Evolutionary conservation across 2,329 filamentous ascomycete genomes (phyloP), one percentile per base, ranked within the genome.

Genomic region (Juglanconis oblonga): DNA sequence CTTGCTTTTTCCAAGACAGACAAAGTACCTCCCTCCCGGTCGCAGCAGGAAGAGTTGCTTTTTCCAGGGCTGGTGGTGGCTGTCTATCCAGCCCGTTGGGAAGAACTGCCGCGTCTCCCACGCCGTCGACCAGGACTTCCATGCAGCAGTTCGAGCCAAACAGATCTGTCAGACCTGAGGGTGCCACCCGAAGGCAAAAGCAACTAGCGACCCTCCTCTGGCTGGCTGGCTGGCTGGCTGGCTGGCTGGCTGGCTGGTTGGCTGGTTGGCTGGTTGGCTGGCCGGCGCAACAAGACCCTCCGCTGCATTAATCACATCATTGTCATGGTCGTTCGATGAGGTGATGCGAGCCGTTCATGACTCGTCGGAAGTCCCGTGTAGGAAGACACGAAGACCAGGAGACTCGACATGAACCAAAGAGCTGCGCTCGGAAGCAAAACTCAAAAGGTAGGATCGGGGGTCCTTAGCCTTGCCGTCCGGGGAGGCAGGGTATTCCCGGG

Each of bases 331-430:
- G 49, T 52, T 57, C 48, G 54, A 61, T 57, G 49, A 17, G 42
- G 40, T 50, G 57, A 55, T 55, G 57, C 40, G 42, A 49, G 40
- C 24, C 44, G n/a, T 11, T 40, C 58, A 61, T 61, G 58, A 61
- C 58, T 61, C 58, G 58, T 33, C 49, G 24, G 33, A 40, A 24
- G 40, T 29, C 11, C 13, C 47, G 44, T n/a, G n/a, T n/a, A n/a
- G n/a, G n/a, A n/a, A n/a, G n/a, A 31, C 54, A 57, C 35, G 54
- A 40, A 50, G 35, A 38, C 33, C 54, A 24, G 7, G 14, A 45
- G 42, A 45, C 42, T 45, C 42, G 42, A 45, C 42, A 45, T 45
- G 42, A 45, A 45, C 42, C 42, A 45, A 45, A n/a, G 13, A 45
- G 42, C 42, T n/a, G 13, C 42, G 13, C n/a, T 45, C 13, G 42